Percentiles rank a stretch among this genome's conserved stretches.
Evolutionary conservation across 331 rosid species (phyloP).

Genomic region (Malus hybrid): DNA sequence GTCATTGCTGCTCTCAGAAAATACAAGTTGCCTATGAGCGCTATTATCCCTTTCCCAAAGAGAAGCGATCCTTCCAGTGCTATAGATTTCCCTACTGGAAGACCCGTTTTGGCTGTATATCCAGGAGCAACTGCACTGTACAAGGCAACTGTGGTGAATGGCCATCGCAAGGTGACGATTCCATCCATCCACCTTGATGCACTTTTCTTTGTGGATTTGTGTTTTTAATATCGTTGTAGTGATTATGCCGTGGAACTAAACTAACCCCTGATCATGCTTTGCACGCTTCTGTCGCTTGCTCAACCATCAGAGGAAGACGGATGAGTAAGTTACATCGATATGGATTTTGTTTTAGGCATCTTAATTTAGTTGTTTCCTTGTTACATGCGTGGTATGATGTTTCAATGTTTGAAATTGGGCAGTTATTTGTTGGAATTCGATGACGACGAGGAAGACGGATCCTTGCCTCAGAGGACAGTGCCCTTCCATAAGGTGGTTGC

Average conservation of each 20-base stretch:
- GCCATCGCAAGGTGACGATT: slow-evolving; percentile 69
- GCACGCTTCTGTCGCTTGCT: slow-evolving; percentile 20
- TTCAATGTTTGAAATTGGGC: slow-evolving; percentile 20
- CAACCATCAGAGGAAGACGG: slow-evolving; percentile 70
- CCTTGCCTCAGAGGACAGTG: slow-evolving; percentile 83
- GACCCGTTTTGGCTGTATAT: slow-evolving; percentile 91
- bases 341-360: background rate
- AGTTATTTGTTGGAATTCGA: slow-evolving; percentile 90
- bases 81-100: slow-evolving; percentile 72
- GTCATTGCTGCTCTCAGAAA: slow-evolving; percentile 38
- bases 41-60: slow-evolving; percentile 89
- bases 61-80: slow-evolving; percentile 66
- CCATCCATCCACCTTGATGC: slow-evolving; percentile 1
- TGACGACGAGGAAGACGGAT: slow-evolving; percentile 94
- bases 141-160: slow-evolving; percentile 91
- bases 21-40: slow-evolving; percentile 77
- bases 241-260: slow-evolving; percentile 23
- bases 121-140: slow-evolving; percentile 97
- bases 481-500: slow-evolving; percentile 89
- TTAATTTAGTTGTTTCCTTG: background rate
- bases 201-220: background rate
- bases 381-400: background rate
- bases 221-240: background rate
- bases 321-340: slow-evolving; percentile 63
- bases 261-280: slow-evolving; percentile 32